Percentiles rank a stretch among this genome's conserved stretches.
Conservation (phyloP, 2,329 filamentous ascomycete species). For the Diplodia mutila region DNA sequence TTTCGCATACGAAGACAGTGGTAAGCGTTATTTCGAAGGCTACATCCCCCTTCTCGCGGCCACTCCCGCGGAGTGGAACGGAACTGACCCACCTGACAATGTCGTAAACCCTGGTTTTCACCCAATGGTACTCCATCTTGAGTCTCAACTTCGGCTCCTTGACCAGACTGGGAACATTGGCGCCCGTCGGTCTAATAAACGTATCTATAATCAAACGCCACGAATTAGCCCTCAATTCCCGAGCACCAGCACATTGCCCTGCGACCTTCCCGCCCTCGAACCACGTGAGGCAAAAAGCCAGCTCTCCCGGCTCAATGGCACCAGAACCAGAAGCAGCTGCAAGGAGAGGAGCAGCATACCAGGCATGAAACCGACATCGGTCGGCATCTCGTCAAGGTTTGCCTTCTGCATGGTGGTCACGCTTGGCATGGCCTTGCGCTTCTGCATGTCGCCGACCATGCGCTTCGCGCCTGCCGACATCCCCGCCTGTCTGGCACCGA, state of each 20-base stretch:
- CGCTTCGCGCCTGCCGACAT: not conserved
- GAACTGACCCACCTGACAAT: constrained; percentile 31
- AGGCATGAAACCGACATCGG: constrained; percentile 31
- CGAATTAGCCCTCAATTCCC: not conserved
- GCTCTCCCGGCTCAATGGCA: too few relatives aligned
- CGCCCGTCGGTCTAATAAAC: constrained; percentile 40
- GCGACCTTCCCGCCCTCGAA: too few relatives aligned
- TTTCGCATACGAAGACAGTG: not conserved
- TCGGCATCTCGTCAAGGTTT: constrained; percentile 20
- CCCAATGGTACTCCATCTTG: constrained; percentile 34
- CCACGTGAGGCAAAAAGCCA: too few relatives aligned
- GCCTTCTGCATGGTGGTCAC: not conserved
- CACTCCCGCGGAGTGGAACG: not conserved
- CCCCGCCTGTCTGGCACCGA: not conserved
- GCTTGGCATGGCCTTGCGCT: constrained; percentile 6
- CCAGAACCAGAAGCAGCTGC: not conserved
- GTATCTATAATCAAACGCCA: constrained; percentile 35
- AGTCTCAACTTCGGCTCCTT: constrained; percentile 31
- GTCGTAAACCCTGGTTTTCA: constrained; percentile 30
- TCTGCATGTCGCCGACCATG: constrained; percentile 19
- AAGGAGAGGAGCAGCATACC: constrained; percentile 25
- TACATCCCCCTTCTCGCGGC: not conserved
- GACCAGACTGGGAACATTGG: constrained; percentile 36
- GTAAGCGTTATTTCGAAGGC: constrained; percentile 22
- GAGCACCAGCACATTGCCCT: not conserved